Conservation (phyloP, 106 monocot species). For the Xerophyta viscosa region DNA sequence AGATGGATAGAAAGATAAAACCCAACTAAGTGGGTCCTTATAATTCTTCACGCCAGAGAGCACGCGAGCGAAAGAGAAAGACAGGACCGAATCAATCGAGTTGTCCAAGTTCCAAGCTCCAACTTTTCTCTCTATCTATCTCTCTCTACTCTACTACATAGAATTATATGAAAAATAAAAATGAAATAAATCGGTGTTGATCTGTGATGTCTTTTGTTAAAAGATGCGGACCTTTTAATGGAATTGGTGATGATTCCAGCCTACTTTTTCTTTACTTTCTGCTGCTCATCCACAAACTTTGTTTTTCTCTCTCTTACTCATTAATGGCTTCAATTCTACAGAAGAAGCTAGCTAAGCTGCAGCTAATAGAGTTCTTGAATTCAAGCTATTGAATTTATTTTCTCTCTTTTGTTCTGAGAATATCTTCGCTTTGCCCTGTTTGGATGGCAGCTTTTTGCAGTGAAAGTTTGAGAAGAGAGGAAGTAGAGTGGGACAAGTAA, state of each 20-base stretch:
- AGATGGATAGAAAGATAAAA: background rate
- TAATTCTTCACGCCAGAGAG: background rate
- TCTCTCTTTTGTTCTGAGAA: too few species aligned
- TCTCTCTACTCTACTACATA: constrained; percentile 4
- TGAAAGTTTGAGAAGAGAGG: background rate
- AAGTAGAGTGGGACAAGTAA: background rate
- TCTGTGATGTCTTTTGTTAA: too few species aligned
- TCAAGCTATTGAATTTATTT: too few species aligned
- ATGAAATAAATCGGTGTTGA: too few species aligned
- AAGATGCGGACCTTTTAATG: constrained; percentile 1
- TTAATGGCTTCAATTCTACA: constrained; percentile 1
- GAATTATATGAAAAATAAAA: too few species aligned
- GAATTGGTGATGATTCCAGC: background rate
- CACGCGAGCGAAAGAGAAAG: background rate
- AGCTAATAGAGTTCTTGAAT: background rate
- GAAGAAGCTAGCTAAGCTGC: too few species aligned
- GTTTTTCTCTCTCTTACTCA: background rate
- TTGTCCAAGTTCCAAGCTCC: background rate
- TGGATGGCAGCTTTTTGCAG: background rate
- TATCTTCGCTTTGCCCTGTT: background rate
- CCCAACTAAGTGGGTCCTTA: background rate
- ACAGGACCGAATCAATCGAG: background rate
- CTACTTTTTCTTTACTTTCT: background rate
- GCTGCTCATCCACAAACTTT: background rate
- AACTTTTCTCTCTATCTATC: background rate